Percentiles rank a stretch among this genome's conserved stretches.
These are phyloP conservation scores for Phytopythium cucurbitacearum DNA, from an alignment of 352 stramenopile species.

Conservation along the genomic window DNA sequence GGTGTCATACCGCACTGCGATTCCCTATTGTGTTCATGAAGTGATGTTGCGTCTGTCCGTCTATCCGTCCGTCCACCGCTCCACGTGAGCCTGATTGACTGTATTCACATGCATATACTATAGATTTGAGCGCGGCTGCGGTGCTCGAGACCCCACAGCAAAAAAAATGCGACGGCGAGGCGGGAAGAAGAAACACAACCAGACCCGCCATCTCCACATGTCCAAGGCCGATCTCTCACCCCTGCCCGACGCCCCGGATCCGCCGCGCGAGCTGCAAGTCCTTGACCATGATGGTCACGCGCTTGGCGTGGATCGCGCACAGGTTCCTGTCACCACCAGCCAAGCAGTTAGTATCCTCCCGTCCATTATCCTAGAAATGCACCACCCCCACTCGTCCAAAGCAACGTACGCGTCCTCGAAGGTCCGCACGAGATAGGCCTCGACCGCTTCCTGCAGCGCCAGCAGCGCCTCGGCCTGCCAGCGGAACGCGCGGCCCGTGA, in stretches of 20 bases:
- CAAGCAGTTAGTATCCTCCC: background rate
- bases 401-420: slow-evolving; percentile 92
- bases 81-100: background rate
- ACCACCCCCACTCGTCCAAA: background rate
- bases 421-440: slow-evolving; percentile 93
- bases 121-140: background rate
- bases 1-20: background rate
- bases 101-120: slow-evolving; percentile 1
- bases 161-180: no score
- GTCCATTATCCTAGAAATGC: no score
- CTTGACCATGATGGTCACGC: slow-evolving; percentile 95
- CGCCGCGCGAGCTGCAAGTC: slow-evolving; percentile 93
- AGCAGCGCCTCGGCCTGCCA: slow-evolving; percentile 92
- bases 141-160: no score
- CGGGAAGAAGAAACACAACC: no score
- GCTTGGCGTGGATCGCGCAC: slow-evolving; percentile 94
- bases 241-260: slow-evolving; percentile 71
- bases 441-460: slow-evolving; percentile 91
- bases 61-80: no score
- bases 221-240: background rate
- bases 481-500: slow-evolving; percentile 72
- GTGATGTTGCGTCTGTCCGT: no score
- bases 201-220: background rate
- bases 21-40: background rate
- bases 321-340: slow-evolving; percentile 76